These are phyloP conservation scores for Cucurbita maxima DNA, from an alignment of 306 rosid species.

Conservation along the genomic window DNA sequence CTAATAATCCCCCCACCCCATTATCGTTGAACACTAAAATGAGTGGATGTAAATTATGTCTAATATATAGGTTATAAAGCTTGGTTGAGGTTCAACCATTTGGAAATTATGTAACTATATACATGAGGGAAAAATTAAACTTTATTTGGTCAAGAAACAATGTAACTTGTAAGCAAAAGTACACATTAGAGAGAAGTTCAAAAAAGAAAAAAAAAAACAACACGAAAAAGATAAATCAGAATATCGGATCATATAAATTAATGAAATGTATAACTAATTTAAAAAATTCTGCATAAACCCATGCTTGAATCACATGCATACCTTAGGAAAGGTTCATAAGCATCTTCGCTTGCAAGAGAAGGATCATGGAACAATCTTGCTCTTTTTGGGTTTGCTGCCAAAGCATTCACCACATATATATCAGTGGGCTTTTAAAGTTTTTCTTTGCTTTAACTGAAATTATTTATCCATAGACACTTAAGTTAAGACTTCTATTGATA, in stretches of 20 bases:
- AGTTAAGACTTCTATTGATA: not conserved
- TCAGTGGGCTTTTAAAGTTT: not conserved
- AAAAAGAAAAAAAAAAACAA: not conserved
- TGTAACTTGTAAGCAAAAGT: not conserved
- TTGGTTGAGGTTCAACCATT: not conserved
- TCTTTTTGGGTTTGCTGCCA: slow-evolving; percentile 77
- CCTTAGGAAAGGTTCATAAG: slow-evolving; percentile 88
- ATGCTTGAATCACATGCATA: slow-evolving; percentile 19
- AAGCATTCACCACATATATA: slow-evolving; percentile 4
- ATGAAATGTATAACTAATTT: not conserved
- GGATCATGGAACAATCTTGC: slow-evolving; percentile 81
- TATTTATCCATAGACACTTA: not conserved
- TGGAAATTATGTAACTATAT: not conserved
- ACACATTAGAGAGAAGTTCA: not conserved
- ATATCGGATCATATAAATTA: not conserved
- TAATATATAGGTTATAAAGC: not conserved
- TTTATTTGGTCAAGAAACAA: not conserved
- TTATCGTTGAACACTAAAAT: no score
- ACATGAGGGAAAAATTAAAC: not conserved
- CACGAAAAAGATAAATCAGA: not conserved
- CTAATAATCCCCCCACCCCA: no score
- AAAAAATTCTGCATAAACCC: not conserved
- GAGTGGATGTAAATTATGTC: not conserved
- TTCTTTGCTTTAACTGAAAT: not conserved
- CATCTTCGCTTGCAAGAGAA: slow-evolving; percentile 54